Conservation (phyloP, 2,329 filamentous ascomycete genomes). For the Aspergillus novofumigatus region DNA sequence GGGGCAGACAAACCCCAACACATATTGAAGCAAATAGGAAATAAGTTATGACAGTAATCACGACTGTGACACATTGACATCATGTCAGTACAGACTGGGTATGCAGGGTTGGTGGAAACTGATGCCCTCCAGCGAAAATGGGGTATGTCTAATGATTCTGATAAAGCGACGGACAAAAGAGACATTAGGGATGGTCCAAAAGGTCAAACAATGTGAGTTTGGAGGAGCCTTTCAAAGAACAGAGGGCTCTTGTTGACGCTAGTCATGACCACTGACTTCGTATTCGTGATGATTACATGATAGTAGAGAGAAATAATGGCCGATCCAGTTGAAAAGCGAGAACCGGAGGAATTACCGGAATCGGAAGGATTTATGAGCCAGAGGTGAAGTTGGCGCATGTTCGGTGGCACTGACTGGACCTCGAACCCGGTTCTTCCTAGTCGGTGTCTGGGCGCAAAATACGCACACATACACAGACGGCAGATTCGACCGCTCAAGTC, state of each 20-base stretch:
- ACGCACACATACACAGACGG: constrained; percentile 49
- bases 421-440: constrained; percentile 33
- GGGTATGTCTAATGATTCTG: background rate
- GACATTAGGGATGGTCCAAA: background rate
- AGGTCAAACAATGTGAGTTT: background rate
- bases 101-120: background rate
- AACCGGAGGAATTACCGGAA: constrained; percentile 23
- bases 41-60: background rate
- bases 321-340: background rate
- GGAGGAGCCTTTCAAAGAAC: background rate
- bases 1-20: background rate
- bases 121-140: background rate
- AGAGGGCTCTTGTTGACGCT: background rate
- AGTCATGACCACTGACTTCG: background rate
- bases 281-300: background rate
- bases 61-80: background rate
- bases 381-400: constrained; percentile 35
- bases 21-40: background rate
- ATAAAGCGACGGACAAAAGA: background rate
- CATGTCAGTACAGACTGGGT: background rate
- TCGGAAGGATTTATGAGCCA: constrained; percentile 41
- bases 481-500: constrained; percentile 47
- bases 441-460: constrained; percentile 46
- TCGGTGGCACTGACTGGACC: constrained; percentile 28
- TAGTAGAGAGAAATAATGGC: background rate